Evolutionary conservation across 1,284 basidiomycete genomes (phyloP).

Genomic region (Vanrija humicola): DNA sequence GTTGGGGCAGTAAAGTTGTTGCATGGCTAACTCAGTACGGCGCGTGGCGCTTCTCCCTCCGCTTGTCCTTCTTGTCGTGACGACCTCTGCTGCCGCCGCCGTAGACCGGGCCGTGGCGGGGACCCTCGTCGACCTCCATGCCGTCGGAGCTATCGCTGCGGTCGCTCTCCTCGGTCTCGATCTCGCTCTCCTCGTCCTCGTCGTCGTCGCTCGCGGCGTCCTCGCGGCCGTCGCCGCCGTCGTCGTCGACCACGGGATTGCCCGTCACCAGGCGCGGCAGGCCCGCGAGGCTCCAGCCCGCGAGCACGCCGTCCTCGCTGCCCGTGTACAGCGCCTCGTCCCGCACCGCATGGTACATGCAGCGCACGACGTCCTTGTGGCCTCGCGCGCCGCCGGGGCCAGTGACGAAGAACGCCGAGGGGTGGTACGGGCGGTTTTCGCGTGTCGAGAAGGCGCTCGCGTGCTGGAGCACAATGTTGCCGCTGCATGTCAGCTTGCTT

Average conservation of each 20-base stretch:
- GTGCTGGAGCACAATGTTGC: constrained; percentile 46
- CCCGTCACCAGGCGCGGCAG: constrained; percentile 35
- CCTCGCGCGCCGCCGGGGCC: constrained; percentile 31
- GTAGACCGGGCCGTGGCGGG: not conserved
- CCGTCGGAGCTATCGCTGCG: constrained; percentile 1
- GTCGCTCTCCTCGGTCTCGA: constrained; percentile 23
- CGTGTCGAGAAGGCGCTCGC: constrained; percentile 9
- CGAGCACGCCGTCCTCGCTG: constrained; percentile 48
- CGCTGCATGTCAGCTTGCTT: constrained; percentile 23
- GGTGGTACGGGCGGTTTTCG: constrained; percentile 19
- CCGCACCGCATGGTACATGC: constrained; percentile 40
- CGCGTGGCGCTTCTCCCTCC: constrained; percentile 11
- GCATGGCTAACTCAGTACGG: constrained; percentile 12
- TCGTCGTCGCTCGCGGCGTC: constrained; percentile 30
- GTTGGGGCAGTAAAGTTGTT: not conserved
- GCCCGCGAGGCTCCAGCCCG: constrained; percentile 44
- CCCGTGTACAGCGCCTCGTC: constrained; percentile 49
- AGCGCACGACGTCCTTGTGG: constrained; percentile 48
- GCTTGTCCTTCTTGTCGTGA: not conserved
- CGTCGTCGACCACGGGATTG: constrained; percentile 41
- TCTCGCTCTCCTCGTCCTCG: constrained; percentile 42
- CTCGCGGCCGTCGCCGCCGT: constrained; percentile 35
- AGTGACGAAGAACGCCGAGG: constrained; percentile 42
- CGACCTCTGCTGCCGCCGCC: not conserved
- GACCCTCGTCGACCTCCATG: constrained; percentile 11